These are phyloP conservation scores for Fusarium clavum DNA, from an alignment of 2,329 filamentous ascomycete genomes.

Conservation along the genomic window DNA sequence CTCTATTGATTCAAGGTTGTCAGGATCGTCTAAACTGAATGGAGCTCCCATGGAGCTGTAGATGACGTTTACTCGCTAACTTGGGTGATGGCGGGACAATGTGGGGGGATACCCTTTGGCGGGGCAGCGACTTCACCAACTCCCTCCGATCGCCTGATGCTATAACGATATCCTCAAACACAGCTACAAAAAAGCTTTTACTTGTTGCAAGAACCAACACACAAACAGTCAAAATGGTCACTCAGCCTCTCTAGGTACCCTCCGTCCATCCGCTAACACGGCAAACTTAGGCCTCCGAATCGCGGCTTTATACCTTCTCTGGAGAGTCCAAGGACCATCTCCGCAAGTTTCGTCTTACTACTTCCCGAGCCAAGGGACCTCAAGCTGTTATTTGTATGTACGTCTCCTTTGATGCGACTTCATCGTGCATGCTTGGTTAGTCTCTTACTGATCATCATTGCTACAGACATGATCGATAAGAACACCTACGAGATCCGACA, in stretches of 20 bases:
- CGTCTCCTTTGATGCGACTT: slow-evolving; percentile 44
- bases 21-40: slow-evolving; percentile 2
- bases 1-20: slow-evolving; percentile 24
- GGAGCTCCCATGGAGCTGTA: slow-evolving; percentile 16
- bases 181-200: slow-evolving; percentile 3
- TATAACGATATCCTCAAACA: slow-evolving; percentile 6
- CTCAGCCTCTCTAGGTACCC: neutral
- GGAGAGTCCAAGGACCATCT: slow-evolving; percentile 89
- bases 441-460: slow-evolving; percentile 25
- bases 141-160: slow-evolving; percentile 20
- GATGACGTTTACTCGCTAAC: slow-evolving; percentile 37
- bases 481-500: slow-evolving; percentile 89
- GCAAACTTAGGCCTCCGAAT: slow-evolving; percentile 71
- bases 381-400: slow-evolving; percentile 94
- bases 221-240: slow-evolving; percentile 32
- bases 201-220: neutral
- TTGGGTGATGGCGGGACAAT: slow-evolving; percentile 26
- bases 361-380: slow-evolving; percentile 85
- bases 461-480: slow-evolving; percentile 87
- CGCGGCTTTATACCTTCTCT: slow-evolving; percentile 92
- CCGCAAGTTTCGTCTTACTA: slow-evolving; percentile 92
- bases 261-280: slow-evolving; percentile 25
- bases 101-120: slow-evolving; percentile 34
- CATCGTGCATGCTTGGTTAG: neutral
- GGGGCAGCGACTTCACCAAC: slow-evolving; percentile 29